phyloP scores from a whole-genome alignment of 371 early-diverging fungal species.

The Mortierella sp. region DNA sequence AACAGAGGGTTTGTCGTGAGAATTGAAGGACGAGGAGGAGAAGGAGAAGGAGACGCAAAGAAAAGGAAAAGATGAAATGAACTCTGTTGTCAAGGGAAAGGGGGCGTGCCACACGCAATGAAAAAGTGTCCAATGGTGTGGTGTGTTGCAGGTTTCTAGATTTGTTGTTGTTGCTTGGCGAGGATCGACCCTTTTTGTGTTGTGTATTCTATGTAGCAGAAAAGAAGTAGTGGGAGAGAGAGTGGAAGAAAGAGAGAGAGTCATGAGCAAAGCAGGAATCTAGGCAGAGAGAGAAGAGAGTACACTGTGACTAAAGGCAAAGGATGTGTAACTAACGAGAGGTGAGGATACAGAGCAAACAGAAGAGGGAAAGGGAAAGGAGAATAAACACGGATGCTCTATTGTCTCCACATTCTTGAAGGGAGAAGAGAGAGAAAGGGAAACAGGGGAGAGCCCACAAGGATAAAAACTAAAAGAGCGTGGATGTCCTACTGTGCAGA shows the following conservation, averaged over 20 bases:
- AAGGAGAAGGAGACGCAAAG: not conserved
- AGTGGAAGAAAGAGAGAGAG: not conserved
- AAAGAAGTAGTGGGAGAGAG: no score
- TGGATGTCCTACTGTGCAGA: not conserved
- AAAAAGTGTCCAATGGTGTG: not conserved
- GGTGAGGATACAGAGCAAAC: not conserved
- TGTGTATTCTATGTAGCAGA: not conserved
- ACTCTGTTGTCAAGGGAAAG: not conserved
- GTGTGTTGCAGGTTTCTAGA: not conserved
- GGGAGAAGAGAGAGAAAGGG: not conserved
- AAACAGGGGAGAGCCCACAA: conserved; percentile 12
- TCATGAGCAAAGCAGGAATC: not conserved
- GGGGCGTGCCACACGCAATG: not conserved
- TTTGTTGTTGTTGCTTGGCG: not conserved
- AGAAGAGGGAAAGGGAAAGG: conserved; percentile 4
- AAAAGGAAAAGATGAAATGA: not conserved
- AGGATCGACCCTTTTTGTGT: not conserved
- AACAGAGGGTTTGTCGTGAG: not conserved
- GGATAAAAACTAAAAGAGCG: not conserved
- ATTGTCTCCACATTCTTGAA: conserved; percentile 12
- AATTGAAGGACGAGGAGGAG: not conserved
- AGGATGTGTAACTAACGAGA: not conserved
- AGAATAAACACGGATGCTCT: conserved; percentile 19
- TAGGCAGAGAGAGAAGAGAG: not conserved
- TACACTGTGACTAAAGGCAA: not conserved